phyloP scores from a whole-genome alignment of 441 rosid species.

The Raphanus hybrid region DNA sequence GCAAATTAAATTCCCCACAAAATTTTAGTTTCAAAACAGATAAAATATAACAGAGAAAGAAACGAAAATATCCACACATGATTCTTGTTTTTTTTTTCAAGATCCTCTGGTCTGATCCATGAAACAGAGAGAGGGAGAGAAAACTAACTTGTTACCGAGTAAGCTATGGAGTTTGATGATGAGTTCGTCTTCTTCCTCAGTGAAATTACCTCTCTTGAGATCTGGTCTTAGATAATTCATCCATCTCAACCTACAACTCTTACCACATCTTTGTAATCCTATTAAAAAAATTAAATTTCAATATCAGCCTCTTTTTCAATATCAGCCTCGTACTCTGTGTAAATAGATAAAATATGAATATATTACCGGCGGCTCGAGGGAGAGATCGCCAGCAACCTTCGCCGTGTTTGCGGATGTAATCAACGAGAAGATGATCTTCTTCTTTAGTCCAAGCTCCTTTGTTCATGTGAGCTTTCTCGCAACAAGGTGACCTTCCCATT shows the following conservation, averaged over 20 bases:
- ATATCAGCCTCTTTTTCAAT: neutral
- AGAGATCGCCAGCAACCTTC: conserved; percentile 98
- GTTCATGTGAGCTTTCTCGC: conserved; percentile 88
- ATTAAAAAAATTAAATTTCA: neutral
- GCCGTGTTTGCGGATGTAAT: conserved; percentile 75
- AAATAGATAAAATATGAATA: neutral
- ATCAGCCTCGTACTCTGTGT: neutral
- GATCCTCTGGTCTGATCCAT: neutral
- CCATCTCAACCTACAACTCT: conserved; percentile 89
- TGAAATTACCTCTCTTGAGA: conserved; percentile 93
- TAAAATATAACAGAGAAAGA: neutral
- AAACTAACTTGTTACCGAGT: conserved; percentile 82
- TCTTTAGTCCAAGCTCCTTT: conserved; percentile 97
- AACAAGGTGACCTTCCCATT: conserved; percentile 90
- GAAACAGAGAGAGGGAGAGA: conserved; percentile 3
- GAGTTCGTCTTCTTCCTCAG: conserved; percentile 84
- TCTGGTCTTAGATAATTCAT: conserved; percentile 90
- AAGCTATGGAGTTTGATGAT: conserved; percentile 81
- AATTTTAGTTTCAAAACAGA: neutral
- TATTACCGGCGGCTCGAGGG: conserved; percentile 78
- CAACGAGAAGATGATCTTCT: conserved; percentile 82
- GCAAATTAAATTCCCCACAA: conserved; percentile 3
- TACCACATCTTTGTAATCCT: conserved; percentile 89
- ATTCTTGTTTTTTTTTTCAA: neutral
- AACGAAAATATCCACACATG: neutral